A percentile compares a stretch with the other conserved stretches of the same genome.
phyloP scores from a whole-genome alignment of 1,284 basidiomycete species.

The Lignosus rhinocerotis region DNA sequence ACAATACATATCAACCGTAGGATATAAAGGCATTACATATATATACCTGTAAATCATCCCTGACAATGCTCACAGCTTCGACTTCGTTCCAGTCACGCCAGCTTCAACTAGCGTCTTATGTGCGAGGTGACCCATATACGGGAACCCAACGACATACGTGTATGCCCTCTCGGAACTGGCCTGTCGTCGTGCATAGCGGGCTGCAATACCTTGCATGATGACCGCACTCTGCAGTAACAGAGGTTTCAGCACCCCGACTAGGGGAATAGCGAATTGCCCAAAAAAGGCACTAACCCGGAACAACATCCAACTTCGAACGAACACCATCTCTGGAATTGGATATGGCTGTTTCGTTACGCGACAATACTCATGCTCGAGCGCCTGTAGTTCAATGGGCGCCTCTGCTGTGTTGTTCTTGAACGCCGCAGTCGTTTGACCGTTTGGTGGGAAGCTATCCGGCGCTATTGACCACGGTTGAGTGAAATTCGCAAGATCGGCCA shows the following conservation, averaged over 20 bases:
- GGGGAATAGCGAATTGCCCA: background rate
- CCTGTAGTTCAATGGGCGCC: slow-evolving; percentile 69
- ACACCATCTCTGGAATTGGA: slow-evolving; percentile 75
- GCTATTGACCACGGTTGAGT: slow-evolving; percentile 83
- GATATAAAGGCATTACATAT: background rate
- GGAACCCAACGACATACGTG: slow-evolving; percentile 21
- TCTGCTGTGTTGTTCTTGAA: slow-evolving; percentile 64
- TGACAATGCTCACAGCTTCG: slow-evolving; percentile 9
- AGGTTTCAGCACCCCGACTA: background rate
- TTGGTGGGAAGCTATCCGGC: slow-evolving; percentile 31
- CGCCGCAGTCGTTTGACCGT: slow-evolving; percentile 34
- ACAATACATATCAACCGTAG: background rate
- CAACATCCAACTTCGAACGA: slow-evolving; percentile 85
- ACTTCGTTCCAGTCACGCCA: slow-evolving; percentile 16
- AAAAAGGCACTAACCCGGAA: slow-evolving; percentile 65
- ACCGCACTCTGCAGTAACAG: slow-evolving; percentile 63
- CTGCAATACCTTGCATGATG: slow-evolving; percentile 93
- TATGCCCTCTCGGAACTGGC: slow-evolving; percentile 23
- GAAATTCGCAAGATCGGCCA: slow-evolving; percentile 92
- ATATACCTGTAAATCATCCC: background rate
- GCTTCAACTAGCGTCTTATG: slow-evolving; percentile 21
- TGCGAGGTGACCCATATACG: slow-evolving; percentile 21
- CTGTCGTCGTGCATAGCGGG: slow-evolving; percentile 47
- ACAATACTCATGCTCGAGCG: slow-evolving; percentile 79
- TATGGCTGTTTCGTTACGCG: slow-evolving; percentile 58